Base-by-base conservation (phyloP, 306 rosid genomes). In the Trichosanthes truncata region DNA sequence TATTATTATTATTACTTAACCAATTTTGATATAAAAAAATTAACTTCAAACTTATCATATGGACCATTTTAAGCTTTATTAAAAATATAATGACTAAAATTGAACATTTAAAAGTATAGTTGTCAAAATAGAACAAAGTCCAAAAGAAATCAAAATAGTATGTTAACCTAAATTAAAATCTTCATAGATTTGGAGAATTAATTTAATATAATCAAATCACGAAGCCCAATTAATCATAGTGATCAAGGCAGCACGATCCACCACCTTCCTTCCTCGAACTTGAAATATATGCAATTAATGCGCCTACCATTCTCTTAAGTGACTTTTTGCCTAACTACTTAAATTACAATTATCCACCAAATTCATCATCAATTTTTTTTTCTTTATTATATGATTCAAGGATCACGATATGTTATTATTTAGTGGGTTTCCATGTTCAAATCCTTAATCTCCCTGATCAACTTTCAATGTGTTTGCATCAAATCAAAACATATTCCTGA, bases 221-320 rank as follows among this genome's bases (percentile, higher is more conserved):
- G 46, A 9, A 2, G 45, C 6, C 49, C 40, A 61, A 71, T 21
- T 21, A 21, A 21, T 72, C 0, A 25, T 13, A 23, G 77, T 46
- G 77, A 72, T 72, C 46, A 46, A 59, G 46, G 77, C 77, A 72
- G 41, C 77, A 72, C 57, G 38, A 72, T 72, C 77, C n/a, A 3
- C 45, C 38, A 41, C 18, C 52, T 33, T 36, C 45, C 74, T 35
- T 38, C 51, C 59, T 46, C 59, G 77, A 72, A 46, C 14, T 25
- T 72, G 23, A 25, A 45, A 45, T 72, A 43, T 72, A 23, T 23
- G 57, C 23, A 46, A 72, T 45, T 72, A 72, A 72, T 72, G 77
- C 77, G 75, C 77, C 77, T 23, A 72, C 77, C 77, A 46, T 72
- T 72, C 38, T 7, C 14, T 25, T 6, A 5, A 20, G 17, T 36